Base-by-base conservation (phyloP, 2,329 filamentous ascomycete genomes). In the Cercospora citrullina region DNA sequence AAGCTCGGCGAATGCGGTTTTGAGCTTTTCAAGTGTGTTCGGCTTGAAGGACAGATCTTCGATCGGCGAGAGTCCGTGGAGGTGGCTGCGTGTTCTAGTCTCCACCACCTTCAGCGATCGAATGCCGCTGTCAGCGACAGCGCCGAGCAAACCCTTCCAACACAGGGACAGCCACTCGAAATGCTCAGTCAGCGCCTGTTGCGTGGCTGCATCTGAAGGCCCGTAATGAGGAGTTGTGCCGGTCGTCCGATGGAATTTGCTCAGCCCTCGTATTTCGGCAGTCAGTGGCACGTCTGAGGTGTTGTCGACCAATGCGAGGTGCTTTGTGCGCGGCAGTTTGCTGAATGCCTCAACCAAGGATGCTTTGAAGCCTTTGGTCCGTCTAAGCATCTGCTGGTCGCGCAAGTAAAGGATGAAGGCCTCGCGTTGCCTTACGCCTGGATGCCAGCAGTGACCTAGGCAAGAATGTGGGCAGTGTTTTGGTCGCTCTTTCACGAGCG, bases 331-430 rank as follows among this genome's bases (percentile, higher is more conserved):
- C 5, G 69, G 67, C 3, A 77, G 71, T 12, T 68, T 60, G 12
- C 57, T 60, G 66, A 77, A 73, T 1, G 74, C 73, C n/a, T 72
- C 69, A 7, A 65, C 67, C 23, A 77, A 69, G 28, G 73, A 66
- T 16, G 65, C 28, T 26, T 63, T 68, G 65, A 74, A 74, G 3
- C 64, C 53, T 18, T 68, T 68, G 8, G 48, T 68, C 23, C 71
- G 18, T 26, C 67, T 65, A 36, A 77, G 71, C 3, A 69, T 45
- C 21, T 68, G 36, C 59, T 77, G 75, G 61, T 77, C 75, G 7
- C 64, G 28, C 21, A 72, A 60, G 69, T 76, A 76, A 26, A 64
- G 36, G 23, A 48, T 66, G 64, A 71, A 71, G n/a, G 75, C 75
- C 45, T 76, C 75, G n/a, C 59, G 68, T 30, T 76, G 68, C 16